These are phyloP conservation scores for Medakamo hakoo DNA, from an alignment of 139 green algal species.

Conservation along the genomic window DNA sequence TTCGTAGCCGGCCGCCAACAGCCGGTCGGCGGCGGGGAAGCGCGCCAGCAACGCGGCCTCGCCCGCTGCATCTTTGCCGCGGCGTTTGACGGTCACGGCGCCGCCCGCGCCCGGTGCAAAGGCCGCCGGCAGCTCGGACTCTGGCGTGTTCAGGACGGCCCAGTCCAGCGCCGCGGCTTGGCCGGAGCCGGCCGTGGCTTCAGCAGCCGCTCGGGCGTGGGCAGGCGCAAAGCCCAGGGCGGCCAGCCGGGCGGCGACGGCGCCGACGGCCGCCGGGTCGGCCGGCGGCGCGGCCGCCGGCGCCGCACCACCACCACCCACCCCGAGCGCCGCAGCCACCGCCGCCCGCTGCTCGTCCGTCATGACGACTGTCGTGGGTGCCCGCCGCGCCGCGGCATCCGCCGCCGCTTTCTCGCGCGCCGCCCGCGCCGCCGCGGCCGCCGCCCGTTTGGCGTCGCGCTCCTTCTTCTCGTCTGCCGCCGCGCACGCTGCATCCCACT, in stretches of 20 bases:
- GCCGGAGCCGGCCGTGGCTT: not conserved
- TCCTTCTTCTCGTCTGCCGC: constrained; percentile 4
- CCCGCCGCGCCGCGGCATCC: constrained; percentile 6
- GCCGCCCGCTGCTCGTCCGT: constrained; percentile 21
- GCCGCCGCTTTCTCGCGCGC: constrained; percentile 11
- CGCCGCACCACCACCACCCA: not conserved
- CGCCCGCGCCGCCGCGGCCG: constrained; percentile 8
- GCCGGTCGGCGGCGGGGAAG: constrained; percentile 15
- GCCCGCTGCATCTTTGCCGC: no score
- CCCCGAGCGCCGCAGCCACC: constrained; percentile 14
- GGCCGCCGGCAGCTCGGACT: constrained; percentile 35
- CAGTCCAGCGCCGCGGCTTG: constrained; percentile 45
- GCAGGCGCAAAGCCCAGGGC: not conserved
- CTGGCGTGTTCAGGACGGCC: constrained; percentile 46
- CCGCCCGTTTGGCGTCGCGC: constrained; percentile 4
- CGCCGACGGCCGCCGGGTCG: not conserved
- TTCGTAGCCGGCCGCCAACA: constrained; percentile 29
- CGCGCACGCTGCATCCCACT: constrained; percentile 18
- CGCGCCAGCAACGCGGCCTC: not conserved
- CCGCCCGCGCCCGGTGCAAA: constrained; percentile 33
- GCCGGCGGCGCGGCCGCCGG: not conserved
- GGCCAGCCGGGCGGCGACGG: not conserved
- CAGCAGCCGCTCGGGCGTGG: not conserved
- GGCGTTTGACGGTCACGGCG: constrained; percentile 6
- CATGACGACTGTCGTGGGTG: constrained; percentile 26